Evolutionary conservation across 2,329 filamentous ascomycete genomes (phyloP).

Genomic region (Xylariaceae sp.): DNA sequence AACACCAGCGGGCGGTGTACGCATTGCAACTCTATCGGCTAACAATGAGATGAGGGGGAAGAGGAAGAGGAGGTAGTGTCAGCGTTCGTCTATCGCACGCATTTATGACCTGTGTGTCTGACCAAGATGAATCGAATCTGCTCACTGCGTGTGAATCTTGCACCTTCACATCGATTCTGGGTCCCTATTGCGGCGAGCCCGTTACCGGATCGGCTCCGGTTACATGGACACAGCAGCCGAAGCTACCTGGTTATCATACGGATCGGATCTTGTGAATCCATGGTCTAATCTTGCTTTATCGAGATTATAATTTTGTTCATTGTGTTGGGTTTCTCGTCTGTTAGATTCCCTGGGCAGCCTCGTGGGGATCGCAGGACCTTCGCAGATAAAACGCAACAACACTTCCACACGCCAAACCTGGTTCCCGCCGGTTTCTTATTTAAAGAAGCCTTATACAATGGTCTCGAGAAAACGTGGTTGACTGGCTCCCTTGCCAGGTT

Average conservation of each 20-base stretch:
- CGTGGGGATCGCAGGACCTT: neutral
- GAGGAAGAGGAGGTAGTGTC: neutral
- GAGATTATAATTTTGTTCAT: neutral
- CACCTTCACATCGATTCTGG: neutral
- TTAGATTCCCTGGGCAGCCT: neutral
- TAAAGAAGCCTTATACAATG: neutral
- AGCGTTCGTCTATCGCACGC: neutral
- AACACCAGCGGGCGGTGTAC: slow-evolving; percentile 2
- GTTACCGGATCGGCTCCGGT: neutral
- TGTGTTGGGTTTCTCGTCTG: neutral
- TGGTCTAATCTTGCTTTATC: neutral
- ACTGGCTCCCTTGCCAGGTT: neutral
- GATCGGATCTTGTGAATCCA: slow-evolving; percentile 4
- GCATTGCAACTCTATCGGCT: neutral
- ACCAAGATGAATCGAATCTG: neutral
- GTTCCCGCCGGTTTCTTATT: neutral
- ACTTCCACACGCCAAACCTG: slow-evolving; percentile 2
- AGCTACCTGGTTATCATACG: neutral
- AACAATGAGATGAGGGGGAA: neutral
- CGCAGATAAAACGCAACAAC: neutral
- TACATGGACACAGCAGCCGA: slow-evolving; percentile 2
- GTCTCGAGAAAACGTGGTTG: neutral
- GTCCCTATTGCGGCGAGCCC: neutral
- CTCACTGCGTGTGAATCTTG: neutral
- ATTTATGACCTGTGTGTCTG: neutral